Base-by-base conservation (phyloP, 176 grass and related monocot genomes). In the Aegilops bicornis region DNA sequence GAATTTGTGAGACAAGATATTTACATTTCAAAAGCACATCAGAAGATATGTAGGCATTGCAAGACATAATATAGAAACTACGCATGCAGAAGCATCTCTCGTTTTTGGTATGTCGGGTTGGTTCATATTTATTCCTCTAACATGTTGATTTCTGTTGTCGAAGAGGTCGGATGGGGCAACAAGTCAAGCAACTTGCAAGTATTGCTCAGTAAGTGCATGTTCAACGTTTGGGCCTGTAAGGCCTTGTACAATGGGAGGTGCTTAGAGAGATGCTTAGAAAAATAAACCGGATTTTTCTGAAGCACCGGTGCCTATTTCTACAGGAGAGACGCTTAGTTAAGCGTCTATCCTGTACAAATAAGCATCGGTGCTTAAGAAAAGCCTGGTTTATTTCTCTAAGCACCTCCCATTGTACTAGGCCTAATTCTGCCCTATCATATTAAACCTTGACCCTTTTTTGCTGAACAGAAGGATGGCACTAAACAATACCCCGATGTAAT, bases 201-300 rank as follows among this genome's bases (percentile, higher is more conserved):
- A 91, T 85, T 98, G 96, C 72, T 69, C 87, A 33, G 93, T 98
- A 94, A 94, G 96, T 94, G 50, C 30, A 89, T 74, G 6, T 62
- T 70, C 73, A 79, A 87, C 84, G 40, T 81, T 24, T 83, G 43
- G 39, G 80, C 78, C 48, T 37, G 22, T 82, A 50, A 31, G 31
- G 31, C 31, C 31, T 31, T 31, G 31, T 31, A 31, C 31, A 31
- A 31, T 31, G 31, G 31, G 2, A 31, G 31, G 31, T 31, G 31
- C 31, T 31, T 31, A 31, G 3, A 27, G 27, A 27, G 27, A 27
- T 27, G 27, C 27, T 27, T 27, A 27, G 27, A 31, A 31, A 31
- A 31, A 31, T 3, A 31, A 31, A 31, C 31, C 31, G 31, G 31
- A 3, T 31, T 31, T 31, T 31, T 31, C 3, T 31, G 31, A 31